phyloP scores from a whole-genome alignment of 1,139 yeast genomes.

The Geotrichum macrosporum region DNA sequence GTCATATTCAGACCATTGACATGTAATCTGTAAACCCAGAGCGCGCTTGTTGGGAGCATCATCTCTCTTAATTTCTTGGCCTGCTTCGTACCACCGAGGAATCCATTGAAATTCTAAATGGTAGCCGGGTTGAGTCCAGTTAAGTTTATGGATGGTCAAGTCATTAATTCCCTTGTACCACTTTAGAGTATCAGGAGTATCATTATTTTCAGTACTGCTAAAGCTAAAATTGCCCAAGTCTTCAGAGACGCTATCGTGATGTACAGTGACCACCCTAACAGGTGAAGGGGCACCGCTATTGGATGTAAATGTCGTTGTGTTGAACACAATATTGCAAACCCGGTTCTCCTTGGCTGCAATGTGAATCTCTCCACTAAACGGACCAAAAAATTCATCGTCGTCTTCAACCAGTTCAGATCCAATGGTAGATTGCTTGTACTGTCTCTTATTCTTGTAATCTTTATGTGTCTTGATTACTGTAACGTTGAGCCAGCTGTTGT shows the following conservation, averaged over 20 bases:
- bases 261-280: conserved; percentile 56
- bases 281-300: conserved; percentile 44
- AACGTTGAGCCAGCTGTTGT: conserved; percentile 46
- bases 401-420: conserved; percentile 27
- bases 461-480: conserved; percentile 39
- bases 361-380: conserved; percentile 58
- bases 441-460: conserved; percentile 1
- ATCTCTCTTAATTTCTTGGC: conserved; percentile 19
- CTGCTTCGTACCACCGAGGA: conserved; percentile 55
- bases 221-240: conserved; percentile 14
- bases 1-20: conserved; percentile 73
- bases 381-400: conserved; percentile 45
- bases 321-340: conserved; percentile 57
- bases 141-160: conserved; percentile 58
- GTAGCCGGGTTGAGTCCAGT: conserved; percentile 52
- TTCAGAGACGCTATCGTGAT: conserved; percentile 38
- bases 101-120: conserved; percentile 74
- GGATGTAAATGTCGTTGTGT: conserved; percentile 43
- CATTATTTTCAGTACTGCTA: conserved; percentile 20
- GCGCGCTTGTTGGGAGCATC: conserved; percentile 23
- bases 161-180: conserved; percentile 53
- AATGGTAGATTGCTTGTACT: conserved; percentile 20
- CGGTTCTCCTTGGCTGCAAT: conserved; percentile 61
- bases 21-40: conserved; percentile 55
- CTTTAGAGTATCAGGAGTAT: conserved; percentile 25